These are phyloP conservation scores for Russula vinacea DNA, from an alignment of 768 basidiomycete species.

Conservation along the genomic window DNA sequence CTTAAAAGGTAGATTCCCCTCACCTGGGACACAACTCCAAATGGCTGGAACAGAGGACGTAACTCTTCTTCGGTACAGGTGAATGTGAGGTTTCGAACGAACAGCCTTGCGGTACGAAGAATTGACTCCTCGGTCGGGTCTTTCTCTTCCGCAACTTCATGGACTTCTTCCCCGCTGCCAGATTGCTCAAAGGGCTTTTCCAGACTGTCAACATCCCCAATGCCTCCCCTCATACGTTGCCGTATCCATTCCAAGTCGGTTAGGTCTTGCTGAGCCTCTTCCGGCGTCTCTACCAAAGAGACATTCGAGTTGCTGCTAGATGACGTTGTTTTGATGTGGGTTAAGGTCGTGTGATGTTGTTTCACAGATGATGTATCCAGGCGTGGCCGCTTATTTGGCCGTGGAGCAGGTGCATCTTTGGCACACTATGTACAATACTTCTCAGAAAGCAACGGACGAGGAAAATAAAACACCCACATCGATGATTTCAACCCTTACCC, in stretches of 20 bases:
- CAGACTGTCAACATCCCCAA: slow-evolving; percentile 38
- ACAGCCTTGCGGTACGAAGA: slow-evolving; percentile 72
- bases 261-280: slow-evolving; percentile 40
- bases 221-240: slow-evolving; percentile 52
- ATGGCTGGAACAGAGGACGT: slow-evolving; percentile 56
- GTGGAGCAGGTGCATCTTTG: slow-evolving; percentile 62
- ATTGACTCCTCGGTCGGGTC: slow-evolving; percentile 47
- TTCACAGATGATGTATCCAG: slow-evolving; percentile 39
- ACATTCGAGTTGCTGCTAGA: slow-evolving; percentile 13
- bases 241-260: slow-evolving; percentile 78
- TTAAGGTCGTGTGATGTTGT: slow-evolving; percentile 29
- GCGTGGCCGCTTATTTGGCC: slow-evolving; percentile 68
- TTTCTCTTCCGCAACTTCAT: slow-evolving; percentile 21
- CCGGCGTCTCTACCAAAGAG: slow-evolving; percentile 22
- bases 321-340: slow-evolving; percentile 19
- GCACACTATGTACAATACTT: slow-evolving; percentile 47
- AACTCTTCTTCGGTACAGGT: slow-evolving; percentile 75
- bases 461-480: slow-evolving; percentile 53
- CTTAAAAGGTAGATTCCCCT: slow-evolving; percentile 34
- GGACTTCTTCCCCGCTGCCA: slow-evolving; percentile 47
- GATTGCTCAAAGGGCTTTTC: slow-evolving; percentile 61
- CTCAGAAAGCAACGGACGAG: slow-evolving; percentile 8
- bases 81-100: slow-evolving; percentile 94
- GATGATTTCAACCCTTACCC: slow-evolving; percentile 70
- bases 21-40: slow-evolving; percentile 77